phyloP scores from a whole-genome alignment of 495 filamentous ascomycete species.

The Pseudevernia furfuracea region DNA sequence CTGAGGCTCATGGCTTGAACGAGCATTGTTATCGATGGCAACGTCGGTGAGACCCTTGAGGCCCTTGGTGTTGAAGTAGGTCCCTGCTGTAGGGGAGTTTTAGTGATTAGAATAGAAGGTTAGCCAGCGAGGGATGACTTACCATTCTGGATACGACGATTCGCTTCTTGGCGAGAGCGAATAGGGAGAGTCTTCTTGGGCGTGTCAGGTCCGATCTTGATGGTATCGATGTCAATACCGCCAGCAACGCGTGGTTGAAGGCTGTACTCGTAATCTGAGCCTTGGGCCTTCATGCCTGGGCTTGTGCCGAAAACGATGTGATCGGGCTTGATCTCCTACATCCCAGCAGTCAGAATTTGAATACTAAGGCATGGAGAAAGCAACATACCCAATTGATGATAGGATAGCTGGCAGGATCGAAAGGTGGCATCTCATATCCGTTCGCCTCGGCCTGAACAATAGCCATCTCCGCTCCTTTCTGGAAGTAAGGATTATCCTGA shows the following conservation, averaged over 20 bases:
- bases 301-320: neutral
- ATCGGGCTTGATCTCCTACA: neutral
- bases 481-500: slow-evolving; percentile 19
- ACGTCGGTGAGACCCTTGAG: neutral
- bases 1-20: neutral
- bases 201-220: neutral
- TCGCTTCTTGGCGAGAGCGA: neutral
- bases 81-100: neutral
- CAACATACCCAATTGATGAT: neutral
- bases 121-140: neutral
- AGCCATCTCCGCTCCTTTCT: slow-evolving; percentile 1
- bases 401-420: slow-evolving; percentile 14
- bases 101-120: neutral
- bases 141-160: neutral
- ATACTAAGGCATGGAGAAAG: neutral
- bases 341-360: neutral
- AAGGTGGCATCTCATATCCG: slow-evolving; percentile 9
- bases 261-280: neutral
- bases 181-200: neutral
- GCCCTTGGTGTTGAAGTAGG: slow-evolving; percentile 1
- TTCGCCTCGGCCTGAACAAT: slow-evolving; percentile 13
- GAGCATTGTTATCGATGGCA: neutral
- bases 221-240: neutral
- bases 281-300: neutral
- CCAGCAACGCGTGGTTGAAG: neutral